Base-by-base conservation (phyloP, 2,329 filamentous ascomycete genomes). In the Fusarium newnesense region DNA sequence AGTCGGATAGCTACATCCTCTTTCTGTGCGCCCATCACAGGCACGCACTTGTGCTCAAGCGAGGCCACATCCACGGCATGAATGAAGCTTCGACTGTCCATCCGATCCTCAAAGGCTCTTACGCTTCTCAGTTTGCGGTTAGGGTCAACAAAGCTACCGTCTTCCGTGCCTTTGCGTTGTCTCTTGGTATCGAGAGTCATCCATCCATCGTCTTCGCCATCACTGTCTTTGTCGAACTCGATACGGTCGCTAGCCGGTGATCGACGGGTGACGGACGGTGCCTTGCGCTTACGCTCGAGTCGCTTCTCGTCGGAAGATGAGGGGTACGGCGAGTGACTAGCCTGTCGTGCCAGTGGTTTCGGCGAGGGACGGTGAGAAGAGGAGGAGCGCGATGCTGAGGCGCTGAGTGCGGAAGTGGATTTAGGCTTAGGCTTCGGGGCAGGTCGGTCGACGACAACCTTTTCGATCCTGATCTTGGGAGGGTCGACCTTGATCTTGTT, bases 1-100 rank as follows among this genome's bases (percentile, higher is more conserved):
- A 98, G 84, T 78, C 91, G 85, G 67, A 97, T 89, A 16, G 82
- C 84, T 11, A 91, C 85, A 65, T 90, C 87, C 66, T 90, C 85
- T 53, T 85, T 82, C 53, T 83, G 82, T 6, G 86, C 83, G 43
- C 85, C 84, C 67, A 88, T 83, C 18, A 86, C 85, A 2, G 86
- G 85, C 34, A 86, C 85, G 67, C 87, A 89, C 46, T 86, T 87
- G 10, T 85, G 83, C 60, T 84, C 82, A 28, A 87, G 80, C 49
- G 84, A 88, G 42, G 87, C 87, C 28, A 91, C 85, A 72, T 90
- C 84, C 9, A 85, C 86, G 9, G 89, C 89, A 74, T 92, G 89
- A 34, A 92, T 87, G 65, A 91, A 86, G 39, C 80, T 78, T 40
- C 85, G 80, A 30, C 81, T 82, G 44, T 83, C 81, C 44, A 83